These are phyloP conservation scores for Nigrospora sphaerica DNA, from an alignment of 2,329 filamentous ascomycete genomes.

Conservation along the genomic window DNA sequence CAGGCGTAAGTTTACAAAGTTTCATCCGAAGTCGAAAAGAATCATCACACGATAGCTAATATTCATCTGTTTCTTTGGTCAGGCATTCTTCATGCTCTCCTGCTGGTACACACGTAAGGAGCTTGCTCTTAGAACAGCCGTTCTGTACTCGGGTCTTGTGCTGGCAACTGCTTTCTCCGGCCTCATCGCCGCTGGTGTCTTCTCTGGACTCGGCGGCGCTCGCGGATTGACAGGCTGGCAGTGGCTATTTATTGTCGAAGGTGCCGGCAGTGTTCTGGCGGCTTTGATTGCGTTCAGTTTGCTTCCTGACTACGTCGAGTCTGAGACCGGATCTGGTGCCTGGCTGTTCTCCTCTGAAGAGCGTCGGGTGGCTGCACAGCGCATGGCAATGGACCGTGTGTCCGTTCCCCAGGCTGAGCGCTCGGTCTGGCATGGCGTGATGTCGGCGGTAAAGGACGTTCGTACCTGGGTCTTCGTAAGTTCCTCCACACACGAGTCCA, in stretches of 20 bases:
- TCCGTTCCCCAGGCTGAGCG: constrained; percentile 13
- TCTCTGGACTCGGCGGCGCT: constrained; percentile 33
- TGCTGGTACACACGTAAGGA: no score
- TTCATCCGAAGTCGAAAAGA: neutral
- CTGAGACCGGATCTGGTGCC: constrained; percentile 20
- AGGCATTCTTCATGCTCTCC: no score
- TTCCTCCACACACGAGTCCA: no score
- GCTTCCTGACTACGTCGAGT: constrained; percentile 41
- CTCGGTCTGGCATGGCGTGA: constrained; percentile 13
- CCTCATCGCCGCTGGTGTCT: constrained; percentile 36
- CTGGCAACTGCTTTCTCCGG: constrained; percentile 12
- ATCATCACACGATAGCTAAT: no score
- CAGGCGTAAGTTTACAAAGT: no score
- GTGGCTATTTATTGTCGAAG: constrained; percentile 38
- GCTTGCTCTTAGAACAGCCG: no score
- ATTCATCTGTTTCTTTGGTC: neutral
- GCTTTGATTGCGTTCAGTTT: constrained; percentile 35
- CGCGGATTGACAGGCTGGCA: constrained; percentile 36
- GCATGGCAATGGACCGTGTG: constrained; percentile 8
- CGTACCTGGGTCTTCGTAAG: constrained; percentile 15
- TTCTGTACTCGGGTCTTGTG: neutral
- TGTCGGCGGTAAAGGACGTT: constrained; percentile 12
- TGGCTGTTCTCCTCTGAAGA: constrained; percentile 14
- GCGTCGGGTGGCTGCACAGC: neutral
- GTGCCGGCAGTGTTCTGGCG: constrained; percentile 24